These are phyloP conservation scores for Geotrichum cucujoidarum DNA, from an alignment of 1,139 yeast genomes.

Conservation along the genomic window DNA sequence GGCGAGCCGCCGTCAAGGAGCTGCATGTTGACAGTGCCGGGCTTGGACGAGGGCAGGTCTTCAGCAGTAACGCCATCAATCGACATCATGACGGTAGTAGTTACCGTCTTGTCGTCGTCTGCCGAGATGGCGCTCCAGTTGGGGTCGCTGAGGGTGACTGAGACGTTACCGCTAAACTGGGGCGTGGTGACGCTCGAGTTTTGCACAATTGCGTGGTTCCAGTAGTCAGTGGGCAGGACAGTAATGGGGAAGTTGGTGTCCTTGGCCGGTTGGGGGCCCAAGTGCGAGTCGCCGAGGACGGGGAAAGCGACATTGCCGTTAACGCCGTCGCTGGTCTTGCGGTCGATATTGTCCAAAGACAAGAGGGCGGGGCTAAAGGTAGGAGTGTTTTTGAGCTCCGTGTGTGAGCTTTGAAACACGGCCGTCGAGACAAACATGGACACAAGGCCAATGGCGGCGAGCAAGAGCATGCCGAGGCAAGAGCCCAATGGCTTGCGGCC, in stretches of 20 bases:
- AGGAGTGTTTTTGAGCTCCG: constrained; percentile 12
- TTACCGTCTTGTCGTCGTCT: constrained; percentile 5
- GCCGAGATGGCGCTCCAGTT: constrained; percentile 17
- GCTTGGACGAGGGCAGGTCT: constrained; percentile 13
- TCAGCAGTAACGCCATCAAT: constrained; percentile 18
- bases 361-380: constrained; percentile 5
- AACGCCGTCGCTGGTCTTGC: constrained; percentile 4
- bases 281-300: constrained; percentile 9
- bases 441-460: constrained; percentile 14
- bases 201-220: constrained; percentile 9
- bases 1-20: constrained; percentile 17
- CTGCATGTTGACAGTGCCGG: constrained; percentile 16
- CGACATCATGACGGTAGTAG: constrained; percentile 17
- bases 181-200: constrained; percentile 1
- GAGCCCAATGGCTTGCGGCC: constrained; percentile 16
- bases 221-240: constrained; percentile 8
- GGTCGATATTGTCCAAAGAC: constrained; percentile 2
- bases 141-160: constrained; percentile 15
- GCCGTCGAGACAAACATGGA: constrained; percentile 17
- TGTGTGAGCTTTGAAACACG: constrained; percentile 16
- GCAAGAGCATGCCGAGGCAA: constrained; percentile 12
- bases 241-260: constrained; percentile 3
- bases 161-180: constrained; percentile 18
- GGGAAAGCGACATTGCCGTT: constrained; percentile 14
- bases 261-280: constrained; percentile 9